Conservation (phyloP, 2,329 filamentous ascomycete genomes). For the Pseudomassariella vexata region DNA sequence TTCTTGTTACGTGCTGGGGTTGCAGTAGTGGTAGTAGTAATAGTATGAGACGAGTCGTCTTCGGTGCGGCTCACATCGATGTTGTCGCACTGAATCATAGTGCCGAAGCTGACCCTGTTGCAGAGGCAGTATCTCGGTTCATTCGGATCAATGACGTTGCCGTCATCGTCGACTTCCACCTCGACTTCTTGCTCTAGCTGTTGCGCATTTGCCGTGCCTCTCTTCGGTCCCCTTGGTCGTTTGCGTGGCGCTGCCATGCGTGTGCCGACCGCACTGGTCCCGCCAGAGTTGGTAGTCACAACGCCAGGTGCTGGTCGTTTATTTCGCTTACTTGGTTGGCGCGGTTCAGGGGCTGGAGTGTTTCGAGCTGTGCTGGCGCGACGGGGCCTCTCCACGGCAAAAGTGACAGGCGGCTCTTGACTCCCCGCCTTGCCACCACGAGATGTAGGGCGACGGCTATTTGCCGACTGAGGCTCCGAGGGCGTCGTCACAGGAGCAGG, state of each 20-base stretch:
- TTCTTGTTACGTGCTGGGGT: conserved; percentile 10
- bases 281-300: conserved; percentile 57
- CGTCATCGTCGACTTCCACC: conserved; percentile 61
- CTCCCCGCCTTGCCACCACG: conserved; percentile 48
- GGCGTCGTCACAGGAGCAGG: conserved; percentile 28
- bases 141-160: conserved; percentile 65
- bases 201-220: conserved; percentile 33
- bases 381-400: conserved; percentile 47
- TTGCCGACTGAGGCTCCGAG: conserved; percentile 26
- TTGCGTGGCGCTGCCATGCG: conserved; percentile 64
- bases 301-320: conserved; percentile 69
- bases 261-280: conserved; percentile 64
- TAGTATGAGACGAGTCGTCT: conserved; percentile 10
- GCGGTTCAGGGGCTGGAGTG: conserved; percentile 46
- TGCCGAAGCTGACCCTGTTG: conserved; percentile 73
- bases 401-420: conserved; percentile 42
- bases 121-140: conserved; percentile 75
- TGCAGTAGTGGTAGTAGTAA: not conserved
- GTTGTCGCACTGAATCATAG: conserved; percentile 81
- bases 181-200: conserved; percentile 39
- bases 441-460: conserved; percentile 41
- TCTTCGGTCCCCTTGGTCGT: conserved; percentile 48
- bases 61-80: conserved; percentile 53
- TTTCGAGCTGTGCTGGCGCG: conserved; percentile 52
- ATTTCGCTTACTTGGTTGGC: conserved; percentile 46